A percentile compares a stretch with the other conserved stretches of the same genome.
Evolutionary conservation across 257 asterid species (phyloP).

Genomic region (Solanum pennellii): DNA sequence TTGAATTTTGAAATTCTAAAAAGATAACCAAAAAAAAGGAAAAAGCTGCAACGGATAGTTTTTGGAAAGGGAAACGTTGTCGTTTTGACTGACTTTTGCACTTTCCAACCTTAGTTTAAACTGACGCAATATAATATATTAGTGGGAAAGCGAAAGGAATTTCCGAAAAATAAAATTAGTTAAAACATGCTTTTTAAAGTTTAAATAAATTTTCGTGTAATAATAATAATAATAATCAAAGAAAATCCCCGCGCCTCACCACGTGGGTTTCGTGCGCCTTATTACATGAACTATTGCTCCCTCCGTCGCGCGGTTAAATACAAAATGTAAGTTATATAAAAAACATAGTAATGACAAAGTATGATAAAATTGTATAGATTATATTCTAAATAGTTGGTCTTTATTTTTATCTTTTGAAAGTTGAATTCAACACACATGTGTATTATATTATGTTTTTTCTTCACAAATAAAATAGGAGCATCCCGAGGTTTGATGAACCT

Average conservation of each 20-base stretch:
- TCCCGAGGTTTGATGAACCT: too few species aligned
- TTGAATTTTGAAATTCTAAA: conserved; percentile 39
- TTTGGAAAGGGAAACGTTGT: conserved; percentile 5
- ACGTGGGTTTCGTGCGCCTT: neutral
- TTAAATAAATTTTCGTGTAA: neutral
- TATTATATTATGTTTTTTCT: too few species aligned
- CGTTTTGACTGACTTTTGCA: neutral
- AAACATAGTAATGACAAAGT: too few species aligned
- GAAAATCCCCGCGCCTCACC: neutral
- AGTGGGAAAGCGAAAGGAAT: conserved; percentile 1
- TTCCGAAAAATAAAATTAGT: neutral
- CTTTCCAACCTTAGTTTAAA: neutral
- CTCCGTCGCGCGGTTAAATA: neutral
- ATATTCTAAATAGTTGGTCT: neutral
- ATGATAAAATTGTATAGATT: rapidly evolving
- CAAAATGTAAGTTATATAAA: neutral
- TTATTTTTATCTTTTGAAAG: neutral
- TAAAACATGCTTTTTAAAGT: neutral
- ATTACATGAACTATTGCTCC: neutral
- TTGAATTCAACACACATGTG: neutral
- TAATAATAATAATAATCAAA: neutral
- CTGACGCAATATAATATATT: neutral
- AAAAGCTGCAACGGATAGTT: conserved; percentile 58
- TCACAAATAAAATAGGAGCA: too few species aligned
- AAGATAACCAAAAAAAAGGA: neutral